These are phyloP conservation scores for Fusarium penzigii DNA, from an alignment of 2,329 filamentous ascomycete genomes.

Conservation along the genomic window DNA sequence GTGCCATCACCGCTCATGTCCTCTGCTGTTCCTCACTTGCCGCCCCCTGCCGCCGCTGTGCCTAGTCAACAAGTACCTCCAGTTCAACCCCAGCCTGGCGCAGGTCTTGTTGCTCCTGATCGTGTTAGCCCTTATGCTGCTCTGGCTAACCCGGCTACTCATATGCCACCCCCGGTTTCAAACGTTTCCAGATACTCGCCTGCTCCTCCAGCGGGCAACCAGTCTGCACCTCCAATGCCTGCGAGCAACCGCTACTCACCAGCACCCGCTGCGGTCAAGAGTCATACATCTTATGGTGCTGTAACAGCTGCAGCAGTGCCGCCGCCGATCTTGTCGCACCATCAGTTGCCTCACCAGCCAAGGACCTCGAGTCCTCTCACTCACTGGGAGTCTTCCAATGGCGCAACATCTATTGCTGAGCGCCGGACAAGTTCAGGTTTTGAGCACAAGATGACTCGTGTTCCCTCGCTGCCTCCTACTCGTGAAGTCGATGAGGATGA, in stretches of 20 bases:
- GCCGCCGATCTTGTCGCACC: constrained; percentile 37
- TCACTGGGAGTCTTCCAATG: constrained; percentile 56
- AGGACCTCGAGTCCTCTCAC: constrained; percentile 67
- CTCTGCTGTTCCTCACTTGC: constrained; percentile 19
- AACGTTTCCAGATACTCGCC: constrained; percentile 63
- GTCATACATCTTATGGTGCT: constrained; percentile 44
- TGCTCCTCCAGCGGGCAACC: constrained; percentile 42
- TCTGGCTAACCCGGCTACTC: constrained; percentile 39
- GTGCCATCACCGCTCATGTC: constrained; percentile 30
- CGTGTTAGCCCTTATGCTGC: constrained; percentile 55
- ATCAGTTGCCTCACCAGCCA: constrained; percentile 55
- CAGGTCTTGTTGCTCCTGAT: constrained; percentile 54
- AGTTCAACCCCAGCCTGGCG: constrained; percentile 22
- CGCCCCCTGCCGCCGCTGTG: constrained; percentile 15
- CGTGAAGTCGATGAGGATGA: constrained; percentile 64
- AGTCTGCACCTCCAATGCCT: constrained; percentile 39
- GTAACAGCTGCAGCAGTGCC: constrained; percentile 38
- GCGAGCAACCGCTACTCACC: constrained; percentile 55
- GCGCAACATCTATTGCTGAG: constrained; percentile 45
- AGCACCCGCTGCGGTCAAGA: constrained; percentile 43
- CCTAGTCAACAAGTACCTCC: constrained; percentile 14
- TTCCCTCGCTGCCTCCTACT: constrained; percentile 61
- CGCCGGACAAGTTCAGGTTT: constrained; percentile 55
- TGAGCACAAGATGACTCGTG: constrained; percentile 55
- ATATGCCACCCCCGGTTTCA: constrained; percentile 35